These are phyloP conservation scores for Trametes coccinea DNA, from an alignment of 768 basidiomycete genomes.

Conservation along the genomic window DNA sequence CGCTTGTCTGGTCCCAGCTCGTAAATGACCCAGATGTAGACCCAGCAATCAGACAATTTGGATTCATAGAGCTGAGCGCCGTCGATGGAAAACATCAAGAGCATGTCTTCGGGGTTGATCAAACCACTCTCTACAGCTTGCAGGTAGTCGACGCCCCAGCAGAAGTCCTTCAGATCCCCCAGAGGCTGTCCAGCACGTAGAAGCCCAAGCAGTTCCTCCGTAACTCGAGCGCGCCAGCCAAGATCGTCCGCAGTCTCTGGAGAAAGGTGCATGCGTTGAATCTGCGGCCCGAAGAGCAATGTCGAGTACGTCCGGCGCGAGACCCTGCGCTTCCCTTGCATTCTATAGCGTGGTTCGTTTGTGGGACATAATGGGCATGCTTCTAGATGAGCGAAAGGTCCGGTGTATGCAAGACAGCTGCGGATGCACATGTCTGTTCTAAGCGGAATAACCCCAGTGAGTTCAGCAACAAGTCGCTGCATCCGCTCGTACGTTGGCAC, in stretches of 20 bases:
- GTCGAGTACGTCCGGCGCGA: slow-evolving; percentile 38
- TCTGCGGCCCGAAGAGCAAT: slow-evolving; percentile 43
- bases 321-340: slow-evolving; percentile 8
- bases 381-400: slow-evolving; percentile 34
- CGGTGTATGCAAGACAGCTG: slow-evolving; percentile 41
- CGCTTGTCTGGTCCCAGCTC: slow-evolving; percentile 26
- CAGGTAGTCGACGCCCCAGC: slow-evolving; percentile 30
- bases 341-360: not conserved
- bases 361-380: slow-evolving; percentile 26
- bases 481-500: not conserved
- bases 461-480: not conserved
- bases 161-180: slow-evolving; percentile 33
- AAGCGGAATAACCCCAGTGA: slow-evolving; percentile 36
- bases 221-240: slow-evolving; percentile 1
- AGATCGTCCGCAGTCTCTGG: not conserved
- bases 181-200: slow-evolving; percentile 31
- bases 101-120: slow-evolving; percentile 29
- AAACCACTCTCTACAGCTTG: slow-evolving; percentile 21
- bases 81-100: slow-evolving; percentile 33
- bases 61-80: slow-evolving; percentile 32
- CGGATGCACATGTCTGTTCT: slow-evolving; percentile 43
- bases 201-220: slow-evolving; percentile 22
- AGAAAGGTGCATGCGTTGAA: slow-evolving; percentile 35
- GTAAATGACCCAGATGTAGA: slow-evolving; percentile 34
- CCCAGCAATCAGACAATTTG: slow-evolving; percentile 38